A percentile compares a stretch with the other conserved stretches of the same genome.
Conservation (phyloP, 306 rosid genomes). For the Trichosanthes truncata region DNA sequence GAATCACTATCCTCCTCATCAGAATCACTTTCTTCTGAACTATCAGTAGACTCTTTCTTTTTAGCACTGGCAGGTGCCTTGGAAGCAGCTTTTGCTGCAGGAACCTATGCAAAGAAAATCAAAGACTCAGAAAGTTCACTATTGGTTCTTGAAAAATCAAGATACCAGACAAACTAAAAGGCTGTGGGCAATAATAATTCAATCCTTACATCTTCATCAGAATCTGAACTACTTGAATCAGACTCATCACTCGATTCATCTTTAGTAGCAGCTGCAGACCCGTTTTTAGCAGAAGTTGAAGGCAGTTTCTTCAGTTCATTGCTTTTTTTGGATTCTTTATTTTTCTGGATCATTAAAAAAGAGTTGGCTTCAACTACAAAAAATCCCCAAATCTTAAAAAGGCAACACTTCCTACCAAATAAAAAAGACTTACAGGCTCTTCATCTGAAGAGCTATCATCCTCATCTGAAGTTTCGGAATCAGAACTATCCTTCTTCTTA, state of each 20-base stretch:
- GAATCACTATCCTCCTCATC: conserved; percentile 20
- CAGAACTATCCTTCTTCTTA: neutral
- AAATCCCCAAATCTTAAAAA: neutral
- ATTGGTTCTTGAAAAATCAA: neutral
- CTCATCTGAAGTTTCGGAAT: conserved; percentile 15
- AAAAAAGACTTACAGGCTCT: conserved; percentile 10
- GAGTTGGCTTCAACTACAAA: neutral
- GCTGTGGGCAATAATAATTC: neutral
- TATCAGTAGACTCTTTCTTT: conserved; percentile 25
- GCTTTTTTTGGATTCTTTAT: conserved; percentile 6
- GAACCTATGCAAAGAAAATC: neutral
- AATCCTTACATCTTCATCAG: conserved; percentile 34
- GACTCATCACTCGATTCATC: conserved; percentile 12
- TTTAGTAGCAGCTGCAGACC: neutral
- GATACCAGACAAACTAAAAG: neutral
- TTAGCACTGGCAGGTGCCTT: conserved; percentile 19
- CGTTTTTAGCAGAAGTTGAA: conserved; percentile 17
- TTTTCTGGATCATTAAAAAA: neutral
- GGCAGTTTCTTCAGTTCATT: conserved; percentile 19
- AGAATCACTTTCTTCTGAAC: conserved; percentile 32
- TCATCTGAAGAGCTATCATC: conserved; percentile 21
- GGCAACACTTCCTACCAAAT: neutral
- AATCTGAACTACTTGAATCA: conserved; percentile 30
- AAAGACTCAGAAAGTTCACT: neutral
- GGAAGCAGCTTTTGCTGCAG: conserved; percentile 12